Evolutionary conservation across 495 filamentous ascomycete species (phyloP).

Genomic region (Annulohypoxylon bovei): DNA sequence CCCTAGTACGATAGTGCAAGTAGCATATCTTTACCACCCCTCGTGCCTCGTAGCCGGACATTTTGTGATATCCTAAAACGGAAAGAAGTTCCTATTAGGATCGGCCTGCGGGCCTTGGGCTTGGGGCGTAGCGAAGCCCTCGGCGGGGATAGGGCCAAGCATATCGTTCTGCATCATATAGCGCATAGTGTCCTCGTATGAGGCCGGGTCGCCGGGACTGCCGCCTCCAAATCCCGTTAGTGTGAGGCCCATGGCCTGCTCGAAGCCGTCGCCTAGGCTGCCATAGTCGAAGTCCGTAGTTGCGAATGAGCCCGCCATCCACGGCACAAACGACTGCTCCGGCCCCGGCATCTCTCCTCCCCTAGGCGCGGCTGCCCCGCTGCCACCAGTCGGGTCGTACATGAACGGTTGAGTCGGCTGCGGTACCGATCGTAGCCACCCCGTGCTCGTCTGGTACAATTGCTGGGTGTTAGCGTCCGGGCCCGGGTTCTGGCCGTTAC

Average conservation of each 20-base stretch:
- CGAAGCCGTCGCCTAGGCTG: constrained; percentile 55
- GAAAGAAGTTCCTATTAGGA: constrained; percentile 13
- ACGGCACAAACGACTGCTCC: constrained; percentile 42
- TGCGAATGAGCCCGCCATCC: constrained; percentile 44
- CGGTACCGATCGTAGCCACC: constrained; percentile 20
- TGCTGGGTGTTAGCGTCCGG: constrained; percentile 1
- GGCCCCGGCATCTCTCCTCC: neutral
- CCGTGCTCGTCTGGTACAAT: constrained; percentile 9
- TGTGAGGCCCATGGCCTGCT: constrained; percentile 62
- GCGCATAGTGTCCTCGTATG: constrained; percentile 46
- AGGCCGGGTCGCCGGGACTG: constrained; percentile 37
- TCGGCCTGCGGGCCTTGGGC: constrained; percentile 6
- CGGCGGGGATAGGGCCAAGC: constrained; percentile 27
- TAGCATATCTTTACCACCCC: neutral
- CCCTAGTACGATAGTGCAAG: neutral
- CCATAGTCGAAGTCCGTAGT: constrained; percentile 51
- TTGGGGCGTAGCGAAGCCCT: constrained; percentile 15
- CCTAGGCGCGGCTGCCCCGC: constrained; percentile 1
- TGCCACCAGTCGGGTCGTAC: constrained; percentile 34
- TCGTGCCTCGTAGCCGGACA: neutral
- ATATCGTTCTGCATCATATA: constrained; percentile 48
- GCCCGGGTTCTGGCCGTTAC: constrained; percentile 10
- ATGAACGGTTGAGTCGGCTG: constrained; percentile 41
- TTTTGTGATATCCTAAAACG: neutral
- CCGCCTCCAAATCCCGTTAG: constrained; percentile 53